Percentiles rank a stretch among this genome's conserved stretches.
These are phyloP conservation scores for Mucor circinelloides DNA, from an alignment of 371 early-diverging fungal species.

Conservation along the genomic window DNA sequence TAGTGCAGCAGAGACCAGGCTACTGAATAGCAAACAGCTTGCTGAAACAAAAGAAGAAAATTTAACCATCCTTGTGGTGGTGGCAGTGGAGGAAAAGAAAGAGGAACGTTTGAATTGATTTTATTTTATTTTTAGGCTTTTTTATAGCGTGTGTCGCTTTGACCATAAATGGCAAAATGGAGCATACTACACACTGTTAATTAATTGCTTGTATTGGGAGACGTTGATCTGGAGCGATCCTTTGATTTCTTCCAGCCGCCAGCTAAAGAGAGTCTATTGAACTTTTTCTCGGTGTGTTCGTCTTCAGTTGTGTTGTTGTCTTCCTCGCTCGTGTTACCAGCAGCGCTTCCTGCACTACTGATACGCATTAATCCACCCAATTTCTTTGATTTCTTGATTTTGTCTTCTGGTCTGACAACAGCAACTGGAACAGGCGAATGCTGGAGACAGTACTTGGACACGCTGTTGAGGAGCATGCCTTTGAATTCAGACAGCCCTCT, in stretches of 20 bases:
- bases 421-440: conserved; percentile 62
- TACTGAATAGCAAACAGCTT: neutral
- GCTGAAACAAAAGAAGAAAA: neutral
- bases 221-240: neutral
- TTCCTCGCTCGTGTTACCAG: neutral
- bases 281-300: neutral
- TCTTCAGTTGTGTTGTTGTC: neutral
- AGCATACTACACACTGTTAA: neutral
- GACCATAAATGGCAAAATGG: neutral
- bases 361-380: conserved; percentile 36
- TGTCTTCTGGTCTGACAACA: conserved; percentile 59
- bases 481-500: conserved; percentile 61
- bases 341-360: conserved; percentile 13
- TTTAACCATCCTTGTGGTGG: neutral
- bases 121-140: neutral
- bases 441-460: conserved; percentile 63
- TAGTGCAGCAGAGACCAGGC: neutral
- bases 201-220: neutral
- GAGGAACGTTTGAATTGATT: no score
- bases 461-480: conserved; percentile 57
- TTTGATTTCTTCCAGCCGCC: neutral
- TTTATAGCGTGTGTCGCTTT: neutral
- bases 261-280: neutral
- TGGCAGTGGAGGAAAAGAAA: neutral
- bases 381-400: conserved; percentile 43